Conservation (phyloP, 2,329 filamentous ascomycete species). For the Dendrostoma leiphaemia region DNA sequence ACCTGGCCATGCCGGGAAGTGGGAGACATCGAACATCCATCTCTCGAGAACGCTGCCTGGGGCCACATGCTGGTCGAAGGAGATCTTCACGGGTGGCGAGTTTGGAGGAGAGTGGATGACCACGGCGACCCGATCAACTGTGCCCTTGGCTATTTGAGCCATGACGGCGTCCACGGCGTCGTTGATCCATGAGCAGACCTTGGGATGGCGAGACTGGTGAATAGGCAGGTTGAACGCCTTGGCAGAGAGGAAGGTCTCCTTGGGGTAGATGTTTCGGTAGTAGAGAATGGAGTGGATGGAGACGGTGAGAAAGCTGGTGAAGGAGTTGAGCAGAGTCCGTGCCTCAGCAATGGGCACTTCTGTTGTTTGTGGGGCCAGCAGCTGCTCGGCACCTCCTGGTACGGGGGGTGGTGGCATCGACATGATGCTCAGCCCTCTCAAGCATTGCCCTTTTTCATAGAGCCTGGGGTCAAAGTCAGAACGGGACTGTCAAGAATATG, state of each 20-base stretch:
- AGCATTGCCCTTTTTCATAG: neutral
- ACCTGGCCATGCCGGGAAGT: slow-evolving; percentile 47
- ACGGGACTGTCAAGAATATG: neutral
- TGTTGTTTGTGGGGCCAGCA: slow-evolving; percentile 7
- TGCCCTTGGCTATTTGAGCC: slow-evolving; percentile 62
- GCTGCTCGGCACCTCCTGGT: neutral
- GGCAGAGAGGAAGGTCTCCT: slow-evolving; percentile 71
- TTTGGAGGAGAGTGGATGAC: slow-evolving; percentile 40
- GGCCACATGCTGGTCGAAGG: slow-evolving; percentile 18
- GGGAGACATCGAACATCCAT: slow-evolving; percentile 58
- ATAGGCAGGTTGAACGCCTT: slow-evolving; percentile 82
- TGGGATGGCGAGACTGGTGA: slow-evolving; percentile 81
- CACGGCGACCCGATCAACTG: slow-evolving; percentile 46
- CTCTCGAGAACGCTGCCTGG: slow-evolving; percentile 51
- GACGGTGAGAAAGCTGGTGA: slow-evolving; percentile 78
- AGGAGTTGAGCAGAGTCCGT: slow-evolving; percentile 62
- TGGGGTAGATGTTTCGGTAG: slow-evolving; percentile 77
- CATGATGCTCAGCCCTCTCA: slow-evolving; percentile 4
- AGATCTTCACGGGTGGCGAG: slow-evolving; percentile 19
- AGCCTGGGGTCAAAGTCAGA: neutral
- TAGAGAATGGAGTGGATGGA: slow-evolving; percentile 84
- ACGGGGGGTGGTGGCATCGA: slow-evolving; percentile 16
- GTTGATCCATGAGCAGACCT: slow-evolving; percentile 80
- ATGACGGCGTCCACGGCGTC: slow-evolving; percentile 74
- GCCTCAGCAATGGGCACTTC: slow-evolving; percentile 39